Base-by-base conservation (phyloP, 2,329 filamentous ascomycete species). In the Bipolaris oryzae region DNA sequence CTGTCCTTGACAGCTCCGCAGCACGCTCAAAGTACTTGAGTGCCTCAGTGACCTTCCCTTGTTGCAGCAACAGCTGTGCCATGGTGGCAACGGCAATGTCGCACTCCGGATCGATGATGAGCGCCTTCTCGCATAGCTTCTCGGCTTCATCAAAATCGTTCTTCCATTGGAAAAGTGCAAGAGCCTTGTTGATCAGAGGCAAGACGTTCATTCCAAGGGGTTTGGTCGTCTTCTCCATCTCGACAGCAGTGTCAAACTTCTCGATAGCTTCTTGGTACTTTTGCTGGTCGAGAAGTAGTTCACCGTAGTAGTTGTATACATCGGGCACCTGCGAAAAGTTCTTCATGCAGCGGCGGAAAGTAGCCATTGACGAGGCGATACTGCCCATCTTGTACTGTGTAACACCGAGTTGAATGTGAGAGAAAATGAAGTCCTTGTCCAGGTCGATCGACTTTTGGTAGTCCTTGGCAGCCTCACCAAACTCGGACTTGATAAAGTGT, bases 301-400 rank as follows among this genome's bases (percentile, higher is more conserved):
- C 95, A 71, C 95, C 95, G 73, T 96, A 98, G 85, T 99, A 99
- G 85, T 99, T 99, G 85, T 98, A 99, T 38, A 98, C 95, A 74
- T 99, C 95, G 5, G 94, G 93, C 10, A 96, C 91, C 75, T 94
- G 91, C 73, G 92, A 90, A 74, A 99, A 99, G 81, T 96, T 97
- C 88, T 98, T 99, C 78, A 97, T 93, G 78, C 92, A 96, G 62
- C 93, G 86, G 69, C 94, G 87, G 88, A 99, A 98, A 5, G 95
- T 99, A 34, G 95, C 94, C 92, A 98, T 98, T 44, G 93, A 96
- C 7, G 93, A 97, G 7, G 95, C 95, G 56, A 99, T 90, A 28
- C 92, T 96, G 67, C 95, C 95, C 90, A 98, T 96, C 88, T 99
- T 99, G 84, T 99, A 99, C 80, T 99, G 95, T 47, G 95, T 99